Evolutionary conservation across 208 protist species (phyloP).

Genomic region (Wallacemonas sp.): DNA sequence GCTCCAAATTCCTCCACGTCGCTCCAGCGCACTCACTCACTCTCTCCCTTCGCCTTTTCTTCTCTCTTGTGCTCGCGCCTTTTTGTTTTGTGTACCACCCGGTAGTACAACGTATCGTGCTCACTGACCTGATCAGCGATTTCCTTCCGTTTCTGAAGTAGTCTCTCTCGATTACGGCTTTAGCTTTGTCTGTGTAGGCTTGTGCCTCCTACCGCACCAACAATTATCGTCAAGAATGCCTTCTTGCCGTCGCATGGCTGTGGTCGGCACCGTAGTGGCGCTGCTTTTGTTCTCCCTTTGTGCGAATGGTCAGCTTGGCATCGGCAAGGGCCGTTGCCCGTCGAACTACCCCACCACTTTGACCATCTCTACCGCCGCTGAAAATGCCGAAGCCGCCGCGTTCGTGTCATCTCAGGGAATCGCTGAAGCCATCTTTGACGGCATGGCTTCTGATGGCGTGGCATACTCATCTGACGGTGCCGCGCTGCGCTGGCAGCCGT

Average conservation of each 20-base stretch:
- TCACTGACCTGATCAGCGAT: background rate
- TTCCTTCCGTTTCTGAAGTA: background rate
- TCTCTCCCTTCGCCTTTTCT: background rate
- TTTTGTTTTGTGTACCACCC: background rate
- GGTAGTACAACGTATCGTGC: conserved; percentile 1
- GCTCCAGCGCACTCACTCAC: no score
- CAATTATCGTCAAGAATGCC: conserved; percentile 5
- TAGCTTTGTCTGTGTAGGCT: no score
- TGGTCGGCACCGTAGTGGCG: conserved; percentile 3
- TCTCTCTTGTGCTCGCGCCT: background rate
- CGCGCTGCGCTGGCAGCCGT: conserved; percentile 27
- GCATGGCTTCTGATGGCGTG: conserved; percentile 21
- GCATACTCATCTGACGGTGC: conserved; percentile 36
- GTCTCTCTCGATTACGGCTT: background rate
- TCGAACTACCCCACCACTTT: background rate
- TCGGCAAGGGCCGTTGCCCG: background rate
- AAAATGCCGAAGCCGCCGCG: conserved; percentile 33
- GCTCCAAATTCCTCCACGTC: no score
- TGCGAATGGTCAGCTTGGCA: conserved; percentile 2
- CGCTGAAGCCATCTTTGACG: conserved; percentile 31
- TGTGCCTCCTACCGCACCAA: background rate
- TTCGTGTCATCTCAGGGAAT: conserved; percentile 26
- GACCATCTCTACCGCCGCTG: conserved; percentile 16
- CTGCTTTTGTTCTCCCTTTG: background rate
- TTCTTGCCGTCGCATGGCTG: background rate